Evolutionary conservation across 1,139 yeast species (phyloP).

Genomic region (Geotrichum phurueaensis): DNA sequence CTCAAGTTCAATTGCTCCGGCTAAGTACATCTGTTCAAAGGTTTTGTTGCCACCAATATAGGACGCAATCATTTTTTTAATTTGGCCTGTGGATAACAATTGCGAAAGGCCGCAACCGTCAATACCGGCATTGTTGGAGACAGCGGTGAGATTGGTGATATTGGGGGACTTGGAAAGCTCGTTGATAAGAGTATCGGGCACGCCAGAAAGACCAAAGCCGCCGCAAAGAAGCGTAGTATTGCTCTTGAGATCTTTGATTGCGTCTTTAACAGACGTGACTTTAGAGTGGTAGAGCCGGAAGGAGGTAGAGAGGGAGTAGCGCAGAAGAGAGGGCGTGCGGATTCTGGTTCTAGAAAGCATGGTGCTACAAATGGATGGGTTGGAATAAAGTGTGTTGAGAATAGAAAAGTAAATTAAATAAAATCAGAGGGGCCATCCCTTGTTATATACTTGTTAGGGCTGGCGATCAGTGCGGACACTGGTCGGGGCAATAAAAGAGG

Average conservation of each 20-base stretch:
- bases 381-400: neutral
- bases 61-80: constrained; percentile 44
- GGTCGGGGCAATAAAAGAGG: neutral
- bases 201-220: constrained; percentile 47
- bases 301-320: neutral
- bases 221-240: constrained; percentile 37
- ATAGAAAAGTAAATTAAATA: neutral
- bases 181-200: constrained; percentile 44
- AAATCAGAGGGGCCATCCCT: neutral
- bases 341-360: neutral
- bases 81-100: constrained; percentile 42
- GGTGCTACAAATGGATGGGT: neutral
- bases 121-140: constrained; percentile 48
- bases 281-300: constrained; percentile 13
- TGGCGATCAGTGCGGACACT: neutral
- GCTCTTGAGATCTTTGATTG: constrained; percentile 12
- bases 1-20: constrained; percentile 44
- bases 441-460: neutral
- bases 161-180: constrained; percentile 37
- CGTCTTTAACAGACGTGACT: constrained; percentile 13
- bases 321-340: neutral
- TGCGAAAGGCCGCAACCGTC: constrained; percentile 44
- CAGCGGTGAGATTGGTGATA: constrained; percentile 41
- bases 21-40: constrained; percentile 40
- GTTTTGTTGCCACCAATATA: constrained; percentile 46